Base-by-base conservation (phyloP, 306 rosid genomes). In the Cucurbita maxima region DNA sequence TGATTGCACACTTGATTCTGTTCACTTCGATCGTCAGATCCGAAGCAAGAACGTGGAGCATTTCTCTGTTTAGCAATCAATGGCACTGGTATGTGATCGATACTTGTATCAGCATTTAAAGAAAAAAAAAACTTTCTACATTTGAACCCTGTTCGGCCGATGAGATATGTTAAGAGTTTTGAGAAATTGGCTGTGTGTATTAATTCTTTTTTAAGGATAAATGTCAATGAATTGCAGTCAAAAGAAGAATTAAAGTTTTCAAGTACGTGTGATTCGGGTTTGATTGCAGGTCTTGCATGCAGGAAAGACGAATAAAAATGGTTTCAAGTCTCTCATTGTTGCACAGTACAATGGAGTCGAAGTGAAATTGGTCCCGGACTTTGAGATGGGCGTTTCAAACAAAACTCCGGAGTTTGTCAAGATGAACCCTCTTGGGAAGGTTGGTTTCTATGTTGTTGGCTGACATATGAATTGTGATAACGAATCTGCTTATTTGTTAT, bases 381-480 rank as follows among this genome's bases (percentile, higher is more conserved):
- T 92, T 75, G 83, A 84, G 83, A 83, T 87, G 86, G 96, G 96
- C 3, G 96, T 91, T 58, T 47, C 88, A 6, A 91, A 87, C 76
- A 89, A 86, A 47, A 82, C 94, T 50, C 89, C 96, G 12, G 83
- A 87, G 25, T 92, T 86, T 69, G 79, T 92, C 83, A 92, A 89
- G 82, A 81, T 89, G 87, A 89, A 92, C 55, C 96, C 97, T 41
- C 76, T 92, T 40, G 96, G 96, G 67, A 92, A 92, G 97, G 97
- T 86, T 62, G 48, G 20, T 38, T 61, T 61, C 22, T 38, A 15
- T 34, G 12, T 58, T 30, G 19, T 60, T 30, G 41, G 45, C 44
- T 13, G 44, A 14, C 34, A 34, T 59, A 13, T 37, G 18, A 30
- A 34, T 59, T 34, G 44, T 60, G 8, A 34, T 34, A 60, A 7